These are phyloP conservation scores for Delitschia confertaspora DNA, from an alignment of 495 filamentous ascomycete genomes.

Conservation along the genomic window DNA sequence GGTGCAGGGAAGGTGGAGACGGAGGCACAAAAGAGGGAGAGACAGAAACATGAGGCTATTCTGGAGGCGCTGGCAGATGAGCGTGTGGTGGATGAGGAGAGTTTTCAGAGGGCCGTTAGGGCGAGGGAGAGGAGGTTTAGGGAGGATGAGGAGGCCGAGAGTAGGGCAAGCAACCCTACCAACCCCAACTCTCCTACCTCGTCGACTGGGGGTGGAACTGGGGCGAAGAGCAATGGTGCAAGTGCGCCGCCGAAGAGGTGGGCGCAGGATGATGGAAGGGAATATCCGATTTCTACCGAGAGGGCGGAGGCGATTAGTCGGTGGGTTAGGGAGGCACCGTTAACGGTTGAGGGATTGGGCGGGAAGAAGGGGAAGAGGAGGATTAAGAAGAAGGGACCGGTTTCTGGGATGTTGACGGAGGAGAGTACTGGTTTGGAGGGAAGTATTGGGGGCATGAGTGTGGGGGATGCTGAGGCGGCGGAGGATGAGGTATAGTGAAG, in stretches of 20 bases:
- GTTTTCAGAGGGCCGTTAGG: constrained; percentile 51
- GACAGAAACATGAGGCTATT: constrained; percentile 53
- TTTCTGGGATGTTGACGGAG: constrained; percentile 1
- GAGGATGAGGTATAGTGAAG: too few species aligned
- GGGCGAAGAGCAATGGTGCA: too few species aligned
- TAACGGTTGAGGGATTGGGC: constrained; percentile 27
- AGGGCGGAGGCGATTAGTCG: constrained; percentile 56
- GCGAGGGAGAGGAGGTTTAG: constrained; percentile 49
- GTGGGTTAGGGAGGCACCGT: constrained; percentile 61
- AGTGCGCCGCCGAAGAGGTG: constrained; percentile 47
- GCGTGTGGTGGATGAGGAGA: constrained; percentile 53
- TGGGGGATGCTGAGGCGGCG: constrained; percentile 16
- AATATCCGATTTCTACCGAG: constrained; percentile 61
- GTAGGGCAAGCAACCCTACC: background rate
- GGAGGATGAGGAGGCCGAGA: constrained; percentile 38
- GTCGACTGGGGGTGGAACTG: too few species aligned
- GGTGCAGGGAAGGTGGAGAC: constrained; percentile 36
- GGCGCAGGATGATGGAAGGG: constrained; percentile 56
- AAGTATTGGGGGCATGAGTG: constrained; percentile 17
- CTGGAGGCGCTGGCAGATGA: constrained; percentile 57
- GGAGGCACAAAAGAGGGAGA: constrained; percentile 44
- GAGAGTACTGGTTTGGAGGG: constrained; percentile 22
- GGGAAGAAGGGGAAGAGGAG: constrained; percentile 29
- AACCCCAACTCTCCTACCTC: constrained; percentile 5
- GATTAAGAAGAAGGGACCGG: constrained; percentile 15